Evolutionary conservation across 75 land plant species (phyloP).

Genomic region (Gnetum montanum): DNA sequence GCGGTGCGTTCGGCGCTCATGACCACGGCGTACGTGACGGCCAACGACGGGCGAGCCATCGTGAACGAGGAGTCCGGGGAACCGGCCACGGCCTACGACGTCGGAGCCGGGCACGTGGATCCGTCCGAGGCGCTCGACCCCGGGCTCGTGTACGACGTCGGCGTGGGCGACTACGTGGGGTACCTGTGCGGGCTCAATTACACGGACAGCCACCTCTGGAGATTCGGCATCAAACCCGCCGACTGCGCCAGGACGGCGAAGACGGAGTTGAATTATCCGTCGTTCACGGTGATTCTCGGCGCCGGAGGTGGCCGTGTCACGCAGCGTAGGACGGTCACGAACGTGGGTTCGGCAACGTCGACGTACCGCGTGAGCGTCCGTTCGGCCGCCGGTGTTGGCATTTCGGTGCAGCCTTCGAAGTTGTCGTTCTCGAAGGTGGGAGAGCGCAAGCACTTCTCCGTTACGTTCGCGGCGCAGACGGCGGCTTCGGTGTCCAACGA

Average conservation of each 20-base stretch:
- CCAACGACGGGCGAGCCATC: not conserved
- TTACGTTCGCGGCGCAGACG: too few relatives aligned
- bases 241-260: not conserved
- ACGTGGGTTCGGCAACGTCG: not conserved
- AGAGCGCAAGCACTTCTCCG: too few relatives aligned
- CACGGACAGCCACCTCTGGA: not conserved
- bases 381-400: not conserved
- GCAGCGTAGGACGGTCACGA: not conserved
- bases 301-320: not conserved
- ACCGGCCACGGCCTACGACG: not conserved
- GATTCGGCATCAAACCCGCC: not conserved
- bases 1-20: conserved; percentile 58
- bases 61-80: not conserved
- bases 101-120: conserved; percentile 15
- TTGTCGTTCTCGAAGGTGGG: not conserved
- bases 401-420: not conserved
- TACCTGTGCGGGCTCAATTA: conserved; percentile 10
- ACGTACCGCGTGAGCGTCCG: not conserved
- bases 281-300: not conserved
- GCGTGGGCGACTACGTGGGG: not conserved
- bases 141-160: conserved; percentile 15
- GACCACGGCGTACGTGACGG: conserved; percentile 17
- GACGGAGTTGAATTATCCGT: conserved; percentile 8
- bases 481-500: too few relatives aligned
- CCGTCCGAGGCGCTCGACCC: conserved; percentile 9